Evolutionary conservation across 164 flowering plant genomes (phyloP), one percentile per base, ranked within the genome.

Genomic region (Platanus orientalis): DNA sequence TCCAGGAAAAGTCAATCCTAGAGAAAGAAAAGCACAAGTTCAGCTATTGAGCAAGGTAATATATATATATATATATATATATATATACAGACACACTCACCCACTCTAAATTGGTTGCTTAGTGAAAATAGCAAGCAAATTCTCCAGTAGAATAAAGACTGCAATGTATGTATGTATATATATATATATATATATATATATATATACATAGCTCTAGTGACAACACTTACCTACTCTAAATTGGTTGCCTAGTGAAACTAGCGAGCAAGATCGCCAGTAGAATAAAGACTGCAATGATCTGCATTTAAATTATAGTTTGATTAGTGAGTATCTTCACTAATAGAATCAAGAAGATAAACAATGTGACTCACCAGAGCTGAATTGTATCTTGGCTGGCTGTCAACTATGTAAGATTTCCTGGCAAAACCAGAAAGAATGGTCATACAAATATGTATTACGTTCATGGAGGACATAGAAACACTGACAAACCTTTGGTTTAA

Each of bases 361-460:
- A 24, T 28, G 50, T 39, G 32, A 63, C 75, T 75, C 54, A 85
- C 88, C 75, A 71, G 30, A 26, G 57, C 57, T 0, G 84, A 58
- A 53, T 60, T 79, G 60, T 48, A 81, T 34, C 57, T 73, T 14
- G 81, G 64, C 57, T 66, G 72, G 51, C 65, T 75, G 57, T 25
- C 60, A 39, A 76, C 28, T 17, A 87, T 54, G 71, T 73, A 85
- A 12, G 86, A 81, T 71, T 71, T 82, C 75, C 90, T 86, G 84
- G 32, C 28, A 34, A 29, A 68, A 64, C 45, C 20, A 60, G 21
- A 62, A 63, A 59, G 50, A 17, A 1, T n/a, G 17, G 48, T 49
- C 40, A 32, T 13, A 17, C 26, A 63, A 19, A 24, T 19, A 12
- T 13, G 47, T 45, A 21, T 6, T 27, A 20, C 10, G 23, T 54